Base-by-base conservation (phyloP, 768 basidiomycete species). In the Coprinellus micaceus region DNA sequence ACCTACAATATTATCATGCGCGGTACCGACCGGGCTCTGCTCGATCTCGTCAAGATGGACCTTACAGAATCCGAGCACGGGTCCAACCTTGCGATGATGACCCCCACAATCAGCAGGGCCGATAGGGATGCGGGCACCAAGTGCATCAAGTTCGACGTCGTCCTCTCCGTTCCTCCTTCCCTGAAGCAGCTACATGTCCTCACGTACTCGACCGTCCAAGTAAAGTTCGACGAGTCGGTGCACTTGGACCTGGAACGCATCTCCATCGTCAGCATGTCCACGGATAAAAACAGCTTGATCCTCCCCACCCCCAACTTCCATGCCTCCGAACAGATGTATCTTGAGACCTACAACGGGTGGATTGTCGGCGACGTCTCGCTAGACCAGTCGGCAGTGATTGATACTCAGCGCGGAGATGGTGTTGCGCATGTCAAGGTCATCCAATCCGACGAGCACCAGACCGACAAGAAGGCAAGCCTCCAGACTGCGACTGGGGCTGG, bases 311-410 rank as follows among this genome's bases (percentile, higher is more conserved):
- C 70, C 28, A 68, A 71, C 54, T 60, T 85, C 47, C 73, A 66
- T 43, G 48, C 49, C 22, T 72, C 81, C 4, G 66, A 74, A 33
- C 58, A 68, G 13, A 59, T 78, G 57, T 57, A 64, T n/a, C 67
- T 83, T 28, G 79, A 82, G 61, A 68, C 81, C 3, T 75, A 66
- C 60, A 69, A 77, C 40, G 85, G 83, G 22, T 85, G 81, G 78
- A 77, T 85, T 48, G 81, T 82, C n/a, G 83, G 85, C 24, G 81
- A 81, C 51, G 75, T 77, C 40, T 66, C 78, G n/a, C 68, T 81
- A 60, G 70, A 74, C 19, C 68, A 76, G 28, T 66, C 65, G 54
- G 73, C 78, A 2, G 60, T 64, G 19, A 67, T 85, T 58, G 68
- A 62, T 13, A 83, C 81, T 1, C 79, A 82, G 69, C 73, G 76